These are phyloP conservation scores for Thermothelomyces thermophilus DNA, from an alignment of 2,329 filamentous ascomycete species.

Conservation along the genomic window DNA sequence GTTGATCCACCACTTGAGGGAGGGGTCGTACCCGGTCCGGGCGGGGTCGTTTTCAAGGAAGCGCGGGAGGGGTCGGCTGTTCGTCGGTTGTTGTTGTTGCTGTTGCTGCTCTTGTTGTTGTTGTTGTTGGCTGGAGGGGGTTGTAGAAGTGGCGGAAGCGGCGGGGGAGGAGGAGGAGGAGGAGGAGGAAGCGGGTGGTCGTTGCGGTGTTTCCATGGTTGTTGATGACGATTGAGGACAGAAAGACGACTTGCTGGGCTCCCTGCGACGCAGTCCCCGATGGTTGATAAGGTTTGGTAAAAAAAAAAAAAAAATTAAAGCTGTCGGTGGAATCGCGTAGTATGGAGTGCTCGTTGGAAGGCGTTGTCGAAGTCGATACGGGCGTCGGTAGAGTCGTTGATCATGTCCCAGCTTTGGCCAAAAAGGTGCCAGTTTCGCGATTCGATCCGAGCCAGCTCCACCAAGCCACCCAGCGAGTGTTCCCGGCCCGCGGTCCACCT, in stretches of 20 bases:
- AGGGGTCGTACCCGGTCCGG: conserved; percentile 57
- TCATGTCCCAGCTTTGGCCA: not conserved
- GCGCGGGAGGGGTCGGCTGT: conserved; percentile 19
- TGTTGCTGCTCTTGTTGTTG: conserved; percentile 16
- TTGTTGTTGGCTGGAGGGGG: conserved; percentile 6
- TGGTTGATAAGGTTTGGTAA: too few species aligned
- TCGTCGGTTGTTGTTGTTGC: not conserved
- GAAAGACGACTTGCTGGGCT: not conserved
- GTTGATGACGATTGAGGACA: not conserved
- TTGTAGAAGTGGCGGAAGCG: conserved; percentile 1
- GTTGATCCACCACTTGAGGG: conserved; percentile 65
- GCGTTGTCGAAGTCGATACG: not conserved
- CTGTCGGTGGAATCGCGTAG: not conserved
- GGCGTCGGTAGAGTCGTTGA: not conserved
- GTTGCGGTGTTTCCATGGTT: conserved; percentile 6
- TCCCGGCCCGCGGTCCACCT: not conserved
- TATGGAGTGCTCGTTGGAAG: not conserved
- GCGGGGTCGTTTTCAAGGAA: conserved; percentile 52
- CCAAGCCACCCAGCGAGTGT: too few species aligned
- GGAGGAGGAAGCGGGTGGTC: conserved; percentile 1
- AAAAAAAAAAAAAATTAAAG: too few species aligned
- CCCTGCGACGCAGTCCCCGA: too few species aligned
- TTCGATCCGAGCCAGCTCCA: conserved; percentile 3
- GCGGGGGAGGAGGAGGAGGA: conserved; percentile 1
- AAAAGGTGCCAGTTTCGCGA: conserved; percentile 5